phyloP scores from a whole-genome alignment of 176 grass and related monocot genomes.

The Hsuehochloa calcarea region DNA sequence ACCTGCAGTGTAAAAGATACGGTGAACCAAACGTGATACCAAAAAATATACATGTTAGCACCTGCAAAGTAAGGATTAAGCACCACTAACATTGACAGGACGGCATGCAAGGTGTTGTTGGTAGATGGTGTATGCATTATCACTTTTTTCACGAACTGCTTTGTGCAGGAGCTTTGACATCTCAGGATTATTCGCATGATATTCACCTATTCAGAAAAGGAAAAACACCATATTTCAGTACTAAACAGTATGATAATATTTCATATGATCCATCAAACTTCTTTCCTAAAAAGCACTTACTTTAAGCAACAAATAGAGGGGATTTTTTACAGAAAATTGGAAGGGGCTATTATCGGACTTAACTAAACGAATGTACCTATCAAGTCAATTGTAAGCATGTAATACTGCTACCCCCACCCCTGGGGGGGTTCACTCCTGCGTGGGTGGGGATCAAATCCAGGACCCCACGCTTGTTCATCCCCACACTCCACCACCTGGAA shows the following conservation, averaged over 20 bases:
- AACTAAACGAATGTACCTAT: neutral
- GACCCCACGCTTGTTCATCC: neutral
- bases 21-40: constrained; percentile 24
- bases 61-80: constrained; percentile 34
- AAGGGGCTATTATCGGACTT: neutral
- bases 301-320: neutral
- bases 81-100: constrained; percentile 87
- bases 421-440: neutral
- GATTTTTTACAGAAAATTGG: neutral
- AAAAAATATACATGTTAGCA: constrained; percentile 8
- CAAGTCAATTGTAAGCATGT: constrained; percentile 6
- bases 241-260: neutral
- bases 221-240: constrained; percentile 25
- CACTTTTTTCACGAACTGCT: constrained; percentile 90
- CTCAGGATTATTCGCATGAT: constrained; percentile 99
- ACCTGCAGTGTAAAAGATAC: constrained; percentile 52
- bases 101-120: constrained; percentile 99
- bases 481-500: neutral
- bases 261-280: neutral
- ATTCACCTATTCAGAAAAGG: constrained; percentile 67
- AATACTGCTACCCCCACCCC: neutral
- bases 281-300: constrained; percentile 22
- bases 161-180: constrained; percentile 99
- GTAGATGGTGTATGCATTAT: constrained; percentile 92
- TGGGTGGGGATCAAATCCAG: neutral